Percentiles rank a stretch among this genome's conserved stretches.
Conservation (phyloP, 805 yeast species). For the Saturnispora quitensis region DNA sequence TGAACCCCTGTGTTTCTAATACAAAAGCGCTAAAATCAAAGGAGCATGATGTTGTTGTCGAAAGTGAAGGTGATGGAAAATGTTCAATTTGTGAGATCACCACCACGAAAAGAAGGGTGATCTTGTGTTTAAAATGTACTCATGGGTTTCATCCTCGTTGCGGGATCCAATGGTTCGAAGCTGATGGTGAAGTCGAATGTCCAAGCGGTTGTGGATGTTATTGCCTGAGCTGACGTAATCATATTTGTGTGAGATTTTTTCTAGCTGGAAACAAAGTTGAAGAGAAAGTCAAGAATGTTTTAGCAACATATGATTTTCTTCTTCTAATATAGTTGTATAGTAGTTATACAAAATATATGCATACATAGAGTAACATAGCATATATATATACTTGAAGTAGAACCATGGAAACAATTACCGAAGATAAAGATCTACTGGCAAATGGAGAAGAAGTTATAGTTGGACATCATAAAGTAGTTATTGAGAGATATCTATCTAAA, state of each 20-base stretch:
- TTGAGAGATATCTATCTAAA: constrained; percentile 33
- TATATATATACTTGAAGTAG: background rate
- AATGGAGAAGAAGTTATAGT: constrained; percentile 38
- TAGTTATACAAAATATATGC: background rate
- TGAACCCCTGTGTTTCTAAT: constrained; percentile 31
- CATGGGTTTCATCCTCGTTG: constrained; percentile 75
- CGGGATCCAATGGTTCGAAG: constrained; percentile 72
- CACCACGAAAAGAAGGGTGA: constrained; percentile 38
- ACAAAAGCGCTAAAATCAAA: constrained; percentile 19
- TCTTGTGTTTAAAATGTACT: constrained; percentile 64
- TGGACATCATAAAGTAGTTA: constrained; percentile 37
- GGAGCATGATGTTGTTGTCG: constrained; percentile 23
- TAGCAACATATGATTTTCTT: background rate
- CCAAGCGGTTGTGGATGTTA: constrained; percentile 81
- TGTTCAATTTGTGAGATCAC: constrained; percentile 3
- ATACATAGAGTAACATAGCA: background rate
- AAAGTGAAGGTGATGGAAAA: constrained; percentile 17
- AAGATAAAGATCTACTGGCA: constrained; percentile 14
- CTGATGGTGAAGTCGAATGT: constrained; percentile 42
- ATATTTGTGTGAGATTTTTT: background rate
- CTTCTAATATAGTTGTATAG: background rate
- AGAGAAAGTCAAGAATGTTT: background rate
- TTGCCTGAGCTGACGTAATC: constrained; percentile 30
- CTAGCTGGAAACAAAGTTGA: background rate
- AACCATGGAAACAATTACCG: background rate